Base-by-base conservation (phyloP, 495 filamentous ascomycete species). In the Daldinia grandis region DNA sequence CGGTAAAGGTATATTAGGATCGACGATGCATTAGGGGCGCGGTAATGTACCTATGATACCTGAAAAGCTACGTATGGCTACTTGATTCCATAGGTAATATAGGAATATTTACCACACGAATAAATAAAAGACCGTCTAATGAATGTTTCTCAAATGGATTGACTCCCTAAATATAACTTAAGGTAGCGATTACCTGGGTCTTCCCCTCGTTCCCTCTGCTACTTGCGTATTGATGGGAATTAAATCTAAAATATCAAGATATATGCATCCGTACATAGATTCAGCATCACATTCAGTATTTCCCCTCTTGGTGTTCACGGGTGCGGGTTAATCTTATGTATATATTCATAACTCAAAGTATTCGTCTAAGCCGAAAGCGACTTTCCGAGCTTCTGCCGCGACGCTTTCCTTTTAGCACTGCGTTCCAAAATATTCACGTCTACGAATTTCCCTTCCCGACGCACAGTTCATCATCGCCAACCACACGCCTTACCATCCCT, bases 1-100 rank as follows among this genome's bases (percentile, higher is more conserved):
- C 83, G 93, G 81, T 94, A 84, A 76, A 74, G 28, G 31, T 53
- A 33, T 8, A 60, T 55, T 50, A 40, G 38, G 27, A 47, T 40
- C 35, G 8, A 24, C 14, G 59, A 50, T 64, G 59, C 21, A 59
- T 58, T 40, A 17, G 49, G 24, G 58, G 44, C n/a, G 58, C 31
- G 30, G 38, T 42, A 53, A 58, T 66, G 68, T 67, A 62, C 58
- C 65, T 62, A 67, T 59, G 54, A 72, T 72, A 72, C 69, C 63
- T 72, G 55, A 67, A 67, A 62, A 54, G 51, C 58, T 53, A 38
- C 10, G 30, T 30, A 14, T 49, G 51, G 58, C 55, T 66, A 19
- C 37, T 71, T 54, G n/a, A 57, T 57, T 38, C 49, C 21, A 21
- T 37, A 63, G 42, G 58, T 58, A 37, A 53, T 37, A 33, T 62